Conservation (phyloP, 768 basidiomycete genomes). For the Lentinula raphanica region DNA sequence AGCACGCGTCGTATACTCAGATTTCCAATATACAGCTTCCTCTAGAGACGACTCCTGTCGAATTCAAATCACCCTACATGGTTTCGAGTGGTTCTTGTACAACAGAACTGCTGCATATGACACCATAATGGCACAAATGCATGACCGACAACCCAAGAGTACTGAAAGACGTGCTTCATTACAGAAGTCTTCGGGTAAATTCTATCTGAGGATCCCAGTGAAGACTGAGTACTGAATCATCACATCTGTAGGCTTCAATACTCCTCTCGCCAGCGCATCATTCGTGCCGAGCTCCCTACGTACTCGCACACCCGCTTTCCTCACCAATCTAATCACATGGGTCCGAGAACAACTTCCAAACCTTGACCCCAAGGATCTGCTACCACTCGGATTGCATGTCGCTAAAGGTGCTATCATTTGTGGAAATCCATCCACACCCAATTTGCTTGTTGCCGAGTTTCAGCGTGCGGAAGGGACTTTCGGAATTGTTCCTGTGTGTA, state of each 20-base stretch:
- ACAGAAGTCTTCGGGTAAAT: conserved; percentile 36
- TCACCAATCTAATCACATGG: conserved; percentile 45
- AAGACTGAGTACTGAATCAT: too few relatives aligned
- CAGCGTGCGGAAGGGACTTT: conserved; percentile 72
- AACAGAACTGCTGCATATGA: conserved; percentile 90
- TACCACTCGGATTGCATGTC: conserved; percentile 80
- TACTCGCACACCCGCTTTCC: conserved; percentile 23
- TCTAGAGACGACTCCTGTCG: conserved; percentile 59
- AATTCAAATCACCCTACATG: conserved; percentile 73
- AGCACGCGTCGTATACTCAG: conserved; percentile 6
- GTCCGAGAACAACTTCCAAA: conserved; percentile 59
- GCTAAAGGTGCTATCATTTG: conserved; percentile 75
- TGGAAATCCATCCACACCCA: conserved; percentile 84
- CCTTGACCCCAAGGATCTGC: conserved; percentile 75
- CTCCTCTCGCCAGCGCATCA: conserved; percentile 12
- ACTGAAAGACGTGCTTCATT: conserved; percentile 34
- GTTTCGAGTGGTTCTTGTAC: conserved; percentile 90
- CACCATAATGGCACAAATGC: conserved; percentile 75
- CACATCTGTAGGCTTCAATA: not conserved
- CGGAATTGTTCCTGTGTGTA: conserved; percentile 66
- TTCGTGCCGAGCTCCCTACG: conserved; percentile 21
- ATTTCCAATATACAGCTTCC: conserved; percentile 25
- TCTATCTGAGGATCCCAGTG: not conserved
- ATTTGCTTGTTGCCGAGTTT: conserved; percentile 78
- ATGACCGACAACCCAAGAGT: conserved; percentile 26